Conservation (phyloP, 495 filamentous ascomycete genomes). For the Daldinia vernicosa region DNA sequence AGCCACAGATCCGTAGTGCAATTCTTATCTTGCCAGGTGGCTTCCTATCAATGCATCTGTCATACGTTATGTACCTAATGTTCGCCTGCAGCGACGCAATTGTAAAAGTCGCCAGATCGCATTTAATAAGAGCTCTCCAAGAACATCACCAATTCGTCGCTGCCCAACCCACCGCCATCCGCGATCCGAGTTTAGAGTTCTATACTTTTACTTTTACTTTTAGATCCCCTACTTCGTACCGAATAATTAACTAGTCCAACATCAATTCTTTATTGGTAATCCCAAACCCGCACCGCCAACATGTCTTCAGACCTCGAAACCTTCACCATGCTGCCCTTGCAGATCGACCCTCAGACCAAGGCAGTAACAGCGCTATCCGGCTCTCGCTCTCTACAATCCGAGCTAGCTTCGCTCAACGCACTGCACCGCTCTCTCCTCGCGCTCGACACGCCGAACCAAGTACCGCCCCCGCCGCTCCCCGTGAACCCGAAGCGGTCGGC, state of each 20-base stretch:
- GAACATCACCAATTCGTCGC: neutral
- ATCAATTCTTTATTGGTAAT: neutral
- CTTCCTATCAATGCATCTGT: conserved; percentile 17
- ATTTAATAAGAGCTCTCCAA: too few species aligned
- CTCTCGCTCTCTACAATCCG: conserved; percentile 62
- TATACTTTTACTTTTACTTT: neutral
- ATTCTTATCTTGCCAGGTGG: conserved; percentile 15
- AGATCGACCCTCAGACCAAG: conserved; percentile 82
- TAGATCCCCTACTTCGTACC: neutral
- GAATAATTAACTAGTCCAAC: neutral
- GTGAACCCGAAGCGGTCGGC: conserved; percentile 86
- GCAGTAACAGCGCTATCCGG: conserved; percentile 54
- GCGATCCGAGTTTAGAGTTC: too few species aligned
- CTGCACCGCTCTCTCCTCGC: conserved; percentile 76
- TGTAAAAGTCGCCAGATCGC: conserved; percentile 45
- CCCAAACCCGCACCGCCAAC: conserved; percentile 12
- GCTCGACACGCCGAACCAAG: conserved; percentile 61
- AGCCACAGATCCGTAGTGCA: too few species aligned
- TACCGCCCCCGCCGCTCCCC: conserved; percentile 80
- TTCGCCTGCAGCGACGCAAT: neutral
- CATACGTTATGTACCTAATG: neutral
- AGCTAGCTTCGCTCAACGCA: conserved; percentile 74
- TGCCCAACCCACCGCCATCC: neutral
- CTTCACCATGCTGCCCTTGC: conserved; percentile 83
- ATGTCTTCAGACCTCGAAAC: conserved; percentile 72